These are phyloP conservation scores for Raphanus hybrid DNA, from an alignment of 441 rosid species.

Conservation along the genomic window DNA sequence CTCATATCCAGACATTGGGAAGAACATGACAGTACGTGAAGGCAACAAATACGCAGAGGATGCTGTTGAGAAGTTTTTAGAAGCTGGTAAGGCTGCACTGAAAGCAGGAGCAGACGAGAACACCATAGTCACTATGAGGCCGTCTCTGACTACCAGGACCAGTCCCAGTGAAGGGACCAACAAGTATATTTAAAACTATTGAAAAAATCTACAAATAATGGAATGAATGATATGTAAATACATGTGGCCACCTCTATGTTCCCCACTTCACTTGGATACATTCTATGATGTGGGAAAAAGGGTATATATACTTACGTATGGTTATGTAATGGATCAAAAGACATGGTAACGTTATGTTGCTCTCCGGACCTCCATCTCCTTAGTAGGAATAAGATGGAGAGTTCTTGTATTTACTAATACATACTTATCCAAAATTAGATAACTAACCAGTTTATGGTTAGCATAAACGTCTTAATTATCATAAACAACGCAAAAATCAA, in stretches of 20 bases:
- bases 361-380: constrained; percentile 28
- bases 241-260: constrained; percentile 17
- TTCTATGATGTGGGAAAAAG: constrained; percentile 18
- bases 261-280: constrained; percentile 19
- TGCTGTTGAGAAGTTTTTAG: constrained; percentile 84
- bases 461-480: background rate
- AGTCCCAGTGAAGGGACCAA: constrained; percentile 39
- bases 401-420: constrained; percentile 22
- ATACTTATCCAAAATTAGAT: background rate
- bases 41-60: constrained; percentile 86
- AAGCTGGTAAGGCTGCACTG: constrained; percentile 87
- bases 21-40: constrained; percentile 78
- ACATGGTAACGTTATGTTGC: constrained; percentile 15
- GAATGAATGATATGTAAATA: constrained; percentile 24
- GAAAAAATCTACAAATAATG: constrained; percentile 10
- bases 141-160: constrained; percentile 79
- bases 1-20: constrained; percentile 83
- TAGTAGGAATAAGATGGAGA: constrained; percentile 18
- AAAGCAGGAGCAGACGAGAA: constrained; percentile 94
- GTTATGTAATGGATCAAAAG: constrained; percentile 18
- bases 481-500: too few species aligned
- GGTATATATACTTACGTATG: constrained; percentile 10
- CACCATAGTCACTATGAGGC: constrained; percentile 82
- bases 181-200: constrained; percentile 43
- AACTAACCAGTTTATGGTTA: background rate